A percentile compares a stretch with the other conserved stretches of the same genome.
phyloP scores from a whole-genome alignment of 306 rosid genomes.

The Rosa persica region DNA sequence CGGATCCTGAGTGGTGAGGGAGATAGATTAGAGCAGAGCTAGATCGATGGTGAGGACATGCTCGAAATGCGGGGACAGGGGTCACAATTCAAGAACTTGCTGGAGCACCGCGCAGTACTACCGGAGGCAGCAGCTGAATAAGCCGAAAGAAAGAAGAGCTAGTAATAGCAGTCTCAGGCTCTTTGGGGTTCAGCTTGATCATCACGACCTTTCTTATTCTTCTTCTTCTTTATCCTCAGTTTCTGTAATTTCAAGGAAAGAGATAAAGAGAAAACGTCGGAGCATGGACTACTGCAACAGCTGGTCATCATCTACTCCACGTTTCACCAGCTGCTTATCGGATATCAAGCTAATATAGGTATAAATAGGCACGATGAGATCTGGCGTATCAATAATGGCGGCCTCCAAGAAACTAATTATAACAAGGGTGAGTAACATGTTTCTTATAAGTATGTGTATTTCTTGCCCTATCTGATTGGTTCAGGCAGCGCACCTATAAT shows the following conservation, averaged over 20 bases:
- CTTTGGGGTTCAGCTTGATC: too few relatives aligned
- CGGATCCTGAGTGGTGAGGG: too few relatives aligned
- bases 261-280: background rate
- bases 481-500: background rate
- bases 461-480: too few relatives aligned
- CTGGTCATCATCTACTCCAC: background rate
- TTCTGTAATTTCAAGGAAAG: background rate
- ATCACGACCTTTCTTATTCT: too few relatives aligned
- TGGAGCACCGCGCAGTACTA: background rate
- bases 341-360: background rate
- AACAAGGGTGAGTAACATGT: slow-evolving; percentile 13
- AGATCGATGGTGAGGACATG: slow-evolving; percentile 28
- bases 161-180: slow-evolving; percentile 6
- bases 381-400: background rate
- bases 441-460: background rate
- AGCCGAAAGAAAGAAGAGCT: background rate
- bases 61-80: slow-evolving; percentile 34
- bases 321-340: background rate
- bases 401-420: slow-evolving; percentile 22
- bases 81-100: slow-evolving; percentile 44
- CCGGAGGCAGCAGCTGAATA: too few relatives aligned
- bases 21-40: too few relatives aligned
- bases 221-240: background rate
- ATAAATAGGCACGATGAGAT: background rate
- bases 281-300: slow-evolving; percentile 10